These are phyloP conservation scores for Jasminum sambac DNA, from an alignment of 257 asterid species.

Conservation along the genomic window DNA sequence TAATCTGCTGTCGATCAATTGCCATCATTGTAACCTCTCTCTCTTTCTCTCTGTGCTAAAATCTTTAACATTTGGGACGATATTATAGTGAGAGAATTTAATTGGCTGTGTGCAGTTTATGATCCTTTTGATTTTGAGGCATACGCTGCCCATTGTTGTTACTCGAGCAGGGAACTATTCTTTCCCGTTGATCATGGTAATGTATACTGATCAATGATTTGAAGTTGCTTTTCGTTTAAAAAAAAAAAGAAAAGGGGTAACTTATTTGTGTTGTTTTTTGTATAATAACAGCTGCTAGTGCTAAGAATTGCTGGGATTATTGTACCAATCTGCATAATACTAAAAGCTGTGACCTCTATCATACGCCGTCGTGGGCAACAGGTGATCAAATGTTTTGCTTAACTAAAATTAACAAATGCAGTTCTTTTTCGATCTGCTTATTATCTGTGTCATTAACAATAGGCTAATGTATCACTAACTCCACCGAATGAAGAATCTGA, in stretches of 20 bases:
- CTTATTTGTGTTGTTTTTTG: conserved; percentile 13
- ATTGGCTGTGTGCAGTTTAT: conserved; percentile 54
- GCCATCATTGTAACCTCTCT: conserved; percentile 65
- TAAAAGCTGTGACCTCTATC: conserved; percentile 68
- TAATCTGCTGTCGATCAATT: conserved; percentile 70
- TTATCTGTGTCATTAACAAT: too few relatives aligned
- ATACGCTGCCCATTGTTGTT: conserved; percentile 72
- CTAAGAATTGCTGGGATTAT: conserved; percentile 71
- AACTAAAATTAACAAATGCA: not conserved
- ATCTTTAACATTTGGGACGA: not conserved
- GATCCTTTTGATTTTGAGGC: conserved; percentile 79
- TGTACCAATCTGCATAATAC: conserved; percentile 76
- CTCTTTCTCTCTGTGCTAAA: conserved; percentile 26
- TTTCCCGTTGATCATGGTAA: conserved; percentile 75
- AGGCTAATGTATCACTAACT: conserved; percentile 38
- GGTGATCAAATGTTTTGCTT: conserved; percentile 31
- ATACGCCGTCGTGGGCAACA: conserved; percentile 49
- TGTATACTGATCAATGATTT: conserved; percentile 2
- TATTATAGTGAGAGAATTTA: not conserved
- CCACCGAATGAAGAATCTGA: conserved; percentile 61
- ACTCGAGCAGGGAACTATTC: conserved; percentile 68
- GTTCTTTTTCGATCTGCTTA: too few relatives aligned
- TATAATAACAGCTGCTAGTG: conserved; percentile 59
- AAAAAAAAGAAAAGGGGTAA: conserved; percentile 2
- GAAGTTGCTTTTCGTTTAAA: not conserved